Conservation (phyloP, 805 yeast genomes). For the Starmerella powellii region DNA sequence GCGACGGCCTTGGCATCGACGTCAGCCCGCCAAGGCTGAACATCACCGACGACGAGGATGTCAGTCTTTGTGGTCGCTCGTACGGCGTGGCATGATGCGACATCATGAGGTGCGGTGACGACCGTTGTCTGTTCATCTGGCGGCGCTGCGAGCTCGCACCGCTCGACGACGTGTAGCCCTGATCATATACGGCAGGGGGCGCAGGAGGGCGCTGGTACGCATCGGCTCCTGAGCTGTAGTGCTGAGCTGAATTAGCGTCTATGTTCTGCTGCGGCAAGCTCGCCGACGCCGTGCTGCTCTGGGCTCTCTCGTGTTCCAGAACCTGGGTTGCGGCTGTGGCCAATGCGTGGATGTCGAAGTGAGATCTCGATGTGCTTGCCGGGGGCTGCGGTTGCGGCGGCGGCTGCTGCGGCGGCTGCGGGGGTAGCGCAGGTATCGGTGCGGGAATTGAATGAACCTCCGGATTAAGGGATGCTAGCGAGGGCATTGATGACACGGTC, state of each 20-base stretch:
- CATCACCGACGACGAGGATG: slow-evolving; percentile 20
- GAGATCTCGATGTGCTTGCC: slow-evolving; percentile 8
- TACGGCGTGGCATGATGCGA: slow-evolving; percentile 23
- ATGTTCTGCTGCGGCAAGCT: neutral
- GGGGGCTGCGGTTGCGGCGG: slow-evolving; percentile 13
- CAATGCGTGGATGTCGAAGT: slow-evolving; percentile 33
- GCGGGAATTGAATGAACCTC: neutral
- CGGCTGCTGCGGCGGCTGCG: slow-evolving; percentile 1
- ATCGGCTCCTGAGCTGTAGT: too few relatives aligned
- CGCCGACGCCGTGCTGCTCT: slow-evolving; percentile 4
- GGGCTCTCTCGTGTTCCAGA: slow-evolving; percentile 30
- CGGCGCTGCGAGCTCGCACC: neutral
- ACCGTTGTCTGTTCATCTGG: slow-evolving; percentile 18
- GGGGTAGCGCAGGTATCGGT: neutral
- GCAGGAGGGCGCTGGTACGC: too few relatives aligned
- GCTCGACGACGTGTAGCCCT: neutral
- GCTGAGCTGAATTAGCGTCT: too few relatives aligned
- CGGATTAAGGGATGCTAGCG: neutral
- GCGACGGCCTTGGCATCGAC: slow-evolving; percentile 18
- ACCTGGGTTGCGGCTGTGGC: slow-evolving; percentile 38
- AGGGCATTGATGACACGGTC: neutral
- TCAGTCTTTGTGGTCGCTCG: slow-evolving; percentile 21
- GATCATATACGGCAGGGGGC: too few relatives aligned
- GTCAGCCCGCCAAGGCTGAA: slow-evolving; percentile 19
- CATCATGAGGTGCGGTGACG: slow-evolving; percentile 23